A percentile compares a stretch with the other conserved stretches of the same genome.
Conservation (phyloP, 2,329 filamentous ascomycete species). For the Colletotrichum sp. region DNA sequence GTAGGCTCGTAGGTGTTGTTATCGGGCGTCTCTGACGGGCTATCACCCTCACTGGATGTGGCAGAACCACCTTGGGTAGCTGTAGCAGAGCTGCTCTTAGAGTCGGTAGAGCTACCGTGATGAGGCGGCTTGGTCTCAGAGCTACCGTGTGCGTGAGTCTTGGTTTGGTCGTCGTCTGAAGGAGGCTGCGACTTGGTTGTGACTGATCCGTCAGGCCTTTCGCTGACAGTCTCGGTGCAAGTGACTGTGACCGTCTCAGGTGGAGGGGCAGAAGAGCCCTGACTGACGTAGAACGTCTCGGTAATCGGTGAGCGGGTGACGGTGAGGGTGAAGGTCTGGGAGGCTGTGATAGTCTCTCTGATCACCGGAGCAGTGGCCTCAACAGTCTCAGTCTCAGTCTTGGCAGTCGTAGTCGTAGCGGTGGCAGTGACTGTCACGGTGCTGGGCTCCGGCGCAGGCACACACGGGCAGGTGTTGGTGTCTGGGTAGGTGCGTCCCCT, state of each 20-base stretch:
- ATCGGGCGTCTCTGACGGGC: neutral
- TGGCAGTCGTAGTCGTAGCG: constrained; percentile 21
- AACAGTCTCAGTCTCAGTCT: constrained; percentile 27
- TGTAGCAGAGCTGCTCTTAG: neutral
- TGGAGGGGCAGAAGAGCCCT: neutral
- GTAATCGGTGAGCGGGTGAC: neutral
- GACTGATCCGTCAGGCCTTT: neutral
- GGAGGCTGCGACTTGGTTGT: constrained; percentile 5
- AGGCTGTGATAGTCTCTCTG: constrained; percentile 25
- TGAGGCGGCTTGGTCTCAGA: neutral
- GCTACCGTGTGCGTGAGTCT: neutral
- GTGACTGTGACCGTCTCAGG: constrained; percentile 9
- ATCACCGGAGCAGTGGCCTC: constrained; percentile 19
- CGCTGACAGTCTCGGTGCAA: constrained; percentile 6
- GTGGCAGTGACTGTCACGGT: constrained; percentile 24
- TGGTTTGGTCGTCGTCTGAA: neutral
- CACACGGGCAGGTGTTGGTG: constrained; percentile 16
- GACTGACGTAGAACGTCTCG: constrained; percentile 1
- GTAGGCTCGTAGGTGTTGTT: neutral
- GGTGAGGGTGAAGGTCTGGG: constrained; percentile 18
- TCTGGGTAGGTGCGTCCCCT: constrained; percentile 8
- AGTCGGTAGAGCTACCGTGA: neutral
- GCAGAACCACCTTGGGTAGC: neutral
- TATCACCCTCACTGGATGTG: neutral
- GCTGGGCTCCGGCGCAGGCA: constrained; percentile 13